A percentile compares a stretch with the other conserved stretches of the same genome.
Conservation (phyloP, 2,329 filamentous ascomycete genomes). For the Trichoderma citrinoviride region DNA sequence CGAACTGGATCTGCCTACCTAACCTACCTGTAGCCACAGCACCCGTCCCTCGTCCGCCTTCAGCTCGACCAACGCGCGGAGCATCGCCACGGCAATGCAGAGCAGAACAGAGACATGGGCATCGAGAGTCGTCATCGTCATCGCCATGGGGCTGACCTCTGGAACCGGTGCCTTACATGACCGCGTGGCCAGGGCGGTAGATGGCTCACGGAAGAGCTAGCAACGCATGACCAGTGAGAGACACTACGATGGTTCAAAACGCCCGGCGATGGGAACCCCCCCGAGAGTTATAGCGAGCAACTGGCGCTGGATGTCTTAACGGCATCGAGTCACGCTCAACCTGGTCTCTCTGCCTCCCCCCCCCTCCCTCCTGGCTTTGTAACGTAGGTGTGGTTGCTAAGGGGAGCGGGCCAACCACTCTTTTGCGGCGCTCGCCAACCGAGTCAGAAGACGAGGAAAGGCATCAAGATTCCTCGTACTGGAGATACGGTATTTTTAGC, state of each 20-base stretch:
- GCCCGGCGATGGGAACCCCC: constrained; percentile 30
- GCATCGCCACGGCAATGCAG: constrained; percentile 5
- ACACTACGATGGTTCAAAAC: constrained; percentile 31
- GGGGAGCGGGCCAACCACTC: constrained; percentile 23
- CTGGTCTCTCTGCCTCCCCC: constrained; percentile 21
- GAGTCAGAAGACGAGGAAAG: constrained; percentile 28
- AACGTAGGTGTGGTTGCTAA: constrained; percentile 19
- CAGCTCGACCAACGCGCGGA: neutral
- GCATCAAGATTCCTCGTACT: constrained; percentile 26
- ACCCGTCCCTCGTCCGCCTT: neutral
- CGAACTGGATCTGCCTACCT: constrained; percentile 10
- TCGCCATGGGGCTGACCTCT: constrained; percentile 25
- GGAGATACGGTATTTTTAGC: constrained; percentile 34
- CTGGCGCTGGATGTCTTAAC: constrained; percentile 37
- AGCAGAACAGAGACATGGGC: constrained; percentile 8
- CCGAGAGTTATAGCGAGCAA: constrained; percentile 28
- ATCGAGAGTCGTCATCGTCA: constrained; percentile 19
- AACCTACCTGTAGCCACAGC: neutral
- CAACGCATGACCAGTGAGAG: constrained; percentile 30
- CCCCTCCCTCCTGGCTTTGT: constrained; percentile 19
- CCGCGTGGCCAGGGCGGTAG: constrained; percentile 29
- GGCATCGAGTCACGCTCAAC: constrained; percentile 38
- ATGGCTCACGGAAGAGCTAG: constrained; percentile 21
- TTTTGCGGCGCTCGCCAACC: constrained; percentile 3
- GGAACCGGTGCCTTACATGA: constrained; percentile 32